These are phyloP conservation scores for Citrus mangshanensis DNA, from an alignment of 345 rosid species.

Conservation along the genomic window DNA sequence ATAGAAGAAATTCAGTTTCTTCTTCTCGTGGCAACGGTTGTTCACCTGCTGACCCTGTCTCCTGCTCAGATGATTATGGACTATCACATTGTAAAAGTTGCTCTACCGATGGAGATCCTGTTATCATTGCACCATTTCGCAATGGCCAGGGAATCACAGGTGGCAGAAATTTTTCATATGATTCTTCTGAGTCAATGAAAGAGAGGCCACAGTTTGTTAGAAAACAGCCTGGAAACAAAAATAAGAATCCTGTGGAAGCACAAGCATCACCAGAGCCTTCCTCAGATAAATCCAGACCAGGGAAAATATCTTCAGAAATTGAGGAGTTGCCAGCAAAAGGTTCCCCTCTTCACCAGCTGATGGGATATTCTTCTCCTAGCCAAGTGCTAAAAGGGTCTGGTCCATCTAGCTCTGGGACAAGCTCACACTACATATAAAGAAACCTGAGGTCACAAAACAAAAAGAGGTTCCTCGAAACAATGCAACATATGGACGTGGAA, in stretches of 20 bases:
- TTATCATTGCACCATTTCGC: slow-evolving; percentile 18
- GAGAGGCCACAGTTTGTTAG: slow-evolving; percentile 24
- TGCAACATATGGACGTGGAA: too few relatives aligned
- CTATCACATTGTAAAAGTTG: slow-evolving; percentile 21
- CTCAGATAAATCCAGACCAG: slow-evolving; percentile 21
- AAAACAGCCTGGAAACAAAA: slow-evolving; percentile 22
- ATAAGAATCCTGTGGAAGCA: slow-evolving; percentile 26
- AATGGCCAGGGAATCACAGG: slow-evolving; percentile 7
- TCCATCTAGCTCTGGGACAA: slow-evolving; percentile 13
- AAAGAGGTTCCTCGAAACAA: too few relatives aligned
- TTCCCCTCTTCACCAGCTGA: slow-evolving; percentile 73
- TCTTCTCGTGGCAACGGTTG: slow-evolving; percentile 18
- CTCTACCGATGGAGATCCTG: slow-evolving; percentile 29
- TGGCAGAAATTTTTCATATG: slow-evolving; percentile 16
- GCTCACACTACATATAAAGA: neutral
- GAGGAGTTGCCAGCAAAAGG: slow-evolving; percentile 39
- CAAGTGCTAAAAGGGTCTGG: slow-evolving; percentile 40
- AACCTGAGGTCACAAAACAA: slow-evolving; percentile 1
- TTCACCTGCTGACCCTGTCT: slow-evolving; percentile 25
- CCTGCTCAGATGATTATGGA: slow-evolving; percentile 39
- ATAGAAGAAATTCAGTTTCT: slow-evolving; percentile 13
- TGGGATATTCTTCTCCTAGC: slow-evolving; percentile 84
- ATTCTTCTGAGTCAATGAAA: slow-evolving; percentile 19
- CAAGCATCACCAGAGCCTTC: slow-evolving; percentile 31
- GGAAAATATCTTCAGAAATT: slow-evolving; percentile 36